phyloP scores from a whole-genome alignment of 2,329 filamentous ascomycete species.

The Aphanoascus verrucosus region DNA sequence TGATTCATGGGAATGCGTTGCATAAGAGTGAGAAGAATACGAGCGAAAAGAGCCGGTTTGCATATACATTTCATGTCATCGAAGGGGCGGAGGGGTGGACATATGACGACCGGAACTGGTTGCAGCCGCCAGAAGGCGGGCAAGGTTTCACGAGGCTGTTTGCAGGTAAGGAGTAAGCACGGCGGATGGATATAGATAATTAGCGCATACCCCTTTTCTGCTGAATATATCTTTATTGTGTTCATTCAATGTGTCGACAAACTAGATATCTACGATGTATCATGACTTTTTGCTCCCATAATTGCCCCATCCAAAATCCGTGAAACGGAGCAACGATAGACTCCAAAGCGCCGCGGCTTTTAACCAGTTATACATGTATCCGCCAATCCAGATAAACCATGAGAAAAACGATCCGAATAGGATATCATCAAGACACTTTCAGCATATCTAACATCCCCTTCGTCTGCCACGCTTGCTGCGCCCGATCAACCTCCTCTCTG shows the following conservation, averaged over 20 bases:
- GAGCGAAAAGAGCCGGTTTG: slow-evolving; percentile 76
- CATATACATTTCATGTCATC: slow-evolving; percentile 96
- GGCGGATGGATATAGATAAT: not conserved
- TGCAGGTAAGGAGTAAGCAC: slow-evolving; percentile 11
- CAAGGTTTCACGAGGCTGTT: slow-evolving; percentile 66
- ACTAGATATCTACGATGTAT: not conserved
- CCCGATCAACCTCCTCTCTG: slow-evolving; percentile 65
- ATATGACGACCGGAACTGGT: slow-evolving; percentile 86
- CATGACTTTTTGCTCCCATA: not conserved
- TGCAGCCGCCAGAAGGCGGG: slow-evolving; percentile 70
- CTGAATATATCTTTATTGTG: no score
- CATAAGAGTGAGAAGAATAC: slow-evolving; percentile 94
- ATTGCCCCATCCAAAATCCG: slow-evolving; percentile 15
- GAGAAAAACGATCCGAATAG: not conserved
- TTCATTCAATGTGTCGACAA: not conserved
- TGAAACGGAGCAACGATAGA: not conserved
- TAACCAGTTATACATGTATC: not conserved
- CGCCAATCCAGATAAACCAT: not conserved
- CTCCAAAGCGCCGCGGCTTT: slow-evolving; percentile 4
- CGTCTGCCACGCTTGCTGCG: slow-evolving; percentile 70
- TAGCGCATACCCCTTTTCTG: not conserved
- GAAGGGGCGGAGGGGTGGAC: slow-evolving; percentile 56
- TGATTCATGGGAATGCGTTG: slow-evolving; percentile 91
- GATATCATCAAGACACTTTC: slow-evolving; percentile 22
- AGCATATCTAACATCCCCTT: slow-evolving; percentile 80